Evolutionary conservation across 2,329 filamentous ascomycete genomes (phyloP).

Genomic region (Penicillium glabrum): DNA sequence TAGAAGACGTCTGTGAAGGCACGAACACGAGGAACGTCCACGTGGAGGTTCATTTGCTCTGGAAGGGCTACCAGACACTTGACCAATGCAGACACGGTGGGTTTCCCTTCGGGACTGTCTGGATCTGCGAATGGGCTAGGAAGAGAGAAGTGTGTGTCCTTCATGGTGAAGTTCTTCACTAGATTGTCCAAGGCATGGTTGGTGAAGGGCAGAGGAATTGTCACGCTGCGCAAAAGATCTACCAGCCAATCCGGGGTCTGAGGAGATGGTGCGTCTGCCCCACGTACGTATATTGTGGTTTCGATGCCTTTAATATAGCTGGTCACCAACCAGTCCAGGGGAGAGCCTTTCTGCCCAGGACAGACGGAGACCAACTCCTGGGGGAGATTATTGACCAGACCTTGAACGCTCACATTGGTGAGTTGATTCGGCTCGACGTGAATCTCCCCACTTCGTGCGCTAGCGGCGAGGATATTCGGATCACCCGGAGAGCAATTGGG

Average conservation of each 20-base stretch:
- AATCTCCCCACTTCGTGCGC: conserved; percentile 68
- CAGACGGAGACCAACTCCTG: conserved; percentile 71
- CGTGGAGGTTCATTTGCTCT: conserved; percentile 79
- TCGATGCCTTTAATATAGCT: conserved; percentile 79
- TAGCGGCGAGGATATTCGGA: conserved; percentile 74
- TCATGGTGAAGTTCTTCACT: conserved; percentile 83
- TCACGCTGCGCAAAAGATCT: conserved; percentile 76
- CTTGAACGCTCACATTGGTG: conserved; percentile 68
- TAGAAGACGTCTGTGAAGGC: conserved; percentile 82
- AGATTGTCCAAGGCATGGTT: conserved; percentile 78
- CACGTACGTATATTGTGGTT: conserved; percentile 70
- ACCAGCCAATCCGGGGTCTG: conserved; percentile 81
- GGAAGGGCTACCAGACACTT: conserved; percentile 77
- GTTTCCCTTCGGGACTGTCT: conserved; percentile 68
- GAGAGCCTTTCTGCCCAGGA: conserved; percentile 74
- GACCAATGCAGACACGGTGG: conserved; percentile 79
- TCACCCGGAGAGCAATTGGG: conserved; percentile 74
- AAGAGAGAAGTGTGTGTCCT: conserved; percentile 80
- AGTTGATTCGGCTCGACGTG: conserved; percentile 67
- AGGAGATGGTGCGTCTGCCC: conserved; percentile 43
- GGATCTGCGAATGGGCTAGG: conserved; percentile 79
- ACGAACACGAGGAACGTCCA: conserved; percentile 74
- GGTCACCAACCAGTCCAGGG: conserved; percentile 77
- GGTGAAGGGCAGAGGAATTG: conserved; percentile 79
- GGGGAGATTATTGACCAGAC: conserved; percentile 71